Evolutionary conservation across 2,329 filamentous ascomycete genomes (phyloP).

Genomic region (Berkeleyomyces basicola): DNA sequence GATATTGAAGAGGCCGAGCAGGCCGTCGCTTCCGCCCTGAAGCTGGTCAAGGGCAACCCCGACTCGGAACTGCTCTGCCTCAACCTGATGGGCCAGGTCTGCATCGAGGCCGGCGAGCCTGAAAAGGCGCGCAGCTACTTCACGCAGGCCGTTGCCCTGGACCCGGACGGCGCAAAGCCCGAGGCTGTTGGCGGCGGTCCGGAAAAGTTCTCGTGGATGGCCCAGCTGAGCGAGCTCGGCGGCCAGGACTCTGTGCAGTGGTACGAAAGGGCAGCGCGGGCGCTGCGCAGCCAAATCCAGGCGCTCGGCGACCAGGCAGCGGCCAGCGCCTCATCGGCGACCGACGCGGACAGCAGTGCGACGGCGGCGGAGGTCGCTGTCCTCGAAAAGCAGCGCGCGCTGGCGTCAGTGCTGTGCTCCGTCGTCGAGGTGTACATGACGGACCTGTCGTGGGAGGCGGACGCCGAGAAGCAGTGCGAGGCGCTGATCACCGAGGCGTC

Average conservation of each 20-base stretch:
- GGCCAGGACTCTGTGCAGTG: constrained; percentile 48
- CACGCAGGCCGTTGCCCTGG: constrained; percentile 53
- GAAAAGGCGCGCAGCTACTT: constrained; percentile 60
- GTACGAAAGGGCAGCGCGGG: constrained; percentile 54
- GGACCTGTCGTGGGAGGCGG: constrained; percentile 80
- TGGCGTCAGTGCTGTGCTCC: constrained; percentile 83
- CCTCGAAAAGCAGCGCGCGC: constrained; percentile 58
- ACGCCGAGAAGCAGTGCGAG: constrained; percentile 82
- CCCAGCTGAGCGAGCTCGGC: constrained; percentile 65
- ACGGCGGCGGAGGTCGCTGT: constrained; percentile 27
- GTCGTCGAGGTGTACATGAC: constrained; percentile 99
- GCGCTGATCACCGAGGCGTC: constrained; percentile 78
- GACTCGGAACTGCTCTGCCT: constrained; percentile 46
- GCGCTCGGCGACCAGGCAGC: constrained; percentile 29
- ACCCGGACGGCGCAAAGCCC: constrained; percentile 54
- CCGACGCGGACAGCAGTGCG: constrained; percentile 19
- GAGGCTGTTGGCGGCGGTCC: constrained; percentile 64
- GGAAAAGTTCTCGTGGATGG: constrained; percentile 90
- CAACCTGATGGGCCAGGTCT: constrained; percentile 65
- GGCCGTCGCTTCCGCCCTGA: constrained; percentile 28
- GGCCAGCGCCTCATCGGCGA: background rate
- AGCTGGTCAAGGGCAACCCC: constrained; percentile 27
- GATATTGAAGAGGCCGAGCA: constrained; percentile 25
- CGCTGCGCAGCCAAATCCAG: constrained; percentile 56
- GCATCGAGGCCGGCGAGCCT: constrained; percentile 66